These are phyloP conservation scores for Neurospora cerealis DNA, from an alignment of 495 filamentous ascomycete genomes.

Conservation along the genomic window DNA sequence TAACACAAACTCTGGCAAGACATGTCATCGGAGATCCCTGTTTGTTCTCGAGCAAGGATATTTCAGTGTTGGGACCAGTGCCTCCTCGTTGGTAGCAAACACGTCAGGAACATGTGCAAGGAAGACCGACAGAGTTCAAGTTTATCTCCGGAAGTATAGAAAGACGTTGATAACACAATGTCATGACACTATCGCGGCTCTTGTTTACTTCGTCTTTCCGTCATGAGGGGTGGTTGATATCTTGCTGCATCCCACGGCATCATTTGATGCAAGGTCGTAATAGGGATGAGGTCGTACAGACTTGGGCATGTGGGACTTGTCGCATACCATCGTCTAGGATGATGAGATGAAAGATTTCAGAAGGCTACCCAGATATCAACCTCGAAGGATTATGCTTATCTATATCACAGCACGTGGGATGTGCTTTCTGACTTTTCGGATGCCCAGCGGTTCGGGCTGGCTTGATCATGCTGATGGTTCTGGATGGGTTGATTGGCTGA, in stretches of 20 bases:
- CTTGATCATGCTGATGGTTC: neutral
- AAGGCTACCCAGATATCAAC: neutral
- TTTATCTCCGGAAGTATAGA: neutral
- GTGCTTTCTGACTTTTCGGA: neutral
- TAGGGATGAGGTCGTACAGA: neutral
- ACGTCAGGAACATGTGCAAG: neutral
- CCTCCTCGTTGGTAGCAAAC: neutral
- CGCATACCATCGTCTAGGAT: neutral
- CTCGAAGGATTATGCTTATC: neutral
- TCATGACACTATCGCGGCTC: neutral
- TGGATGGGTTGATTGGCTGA: neutral
- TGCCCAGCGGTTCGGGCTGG: neutral
- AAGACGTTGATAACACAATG: neutral
- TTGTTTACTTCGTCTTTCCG: neutral
- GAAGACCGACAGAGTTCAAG: neutral
- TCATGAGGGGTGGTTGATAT: neutral
- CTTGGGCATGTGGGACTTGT: neutral
- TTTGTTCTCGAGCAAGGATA: neutral
- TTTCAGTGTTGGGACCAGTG: neutral
- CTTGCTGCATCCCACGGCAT: neutral
- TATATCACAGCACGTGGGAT: neutral
- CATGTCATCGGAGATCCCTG: neutral
- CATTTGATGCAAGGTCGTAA: neutral
- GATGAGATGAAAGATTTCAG: neutral
- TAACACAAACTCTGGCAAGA: neutral